phyloP scores from a whole-genome alignment of 176 grass and related monocot species.

The Elymus sibiricus region DNA sequence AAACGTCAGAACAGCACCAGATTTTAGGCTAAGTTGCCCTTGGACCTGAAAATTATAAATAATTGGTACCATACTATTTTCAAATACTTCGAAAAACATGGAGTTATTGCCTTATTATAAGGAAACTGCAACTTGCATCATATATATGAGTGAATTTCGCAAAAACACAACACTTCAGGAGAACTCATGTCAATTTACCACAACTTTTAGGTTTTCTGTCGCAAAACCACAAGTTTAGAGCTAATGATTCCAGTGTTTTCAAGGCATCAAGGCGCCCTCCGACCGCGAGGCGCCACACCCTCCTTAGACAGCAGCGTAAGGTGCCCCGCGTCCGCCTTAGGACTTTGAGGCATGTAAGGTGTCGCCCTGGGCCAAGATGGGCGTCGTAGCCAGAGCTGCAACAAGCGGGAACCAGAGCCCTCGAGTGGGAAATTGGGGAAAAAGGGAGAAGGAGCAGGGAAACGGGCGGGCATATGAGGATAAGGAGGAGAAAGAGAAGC shows the following conservation, averaged over 20 bases:
- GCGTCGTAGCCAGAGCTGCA: neutral
- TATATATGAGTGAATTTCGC: neutral
- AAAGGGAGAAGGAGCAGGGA: no score
- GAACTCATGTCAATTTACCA: neutral
- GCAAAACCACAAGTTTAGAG: neutral
- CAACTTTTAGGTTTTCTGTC: neutral
- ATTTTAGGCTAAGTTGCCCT: conserved; percentile 88
- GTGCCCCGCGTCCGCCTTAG: no score
- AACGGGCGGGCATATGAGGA: no score
- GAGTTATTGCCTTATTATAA: conserved; percentile 9
- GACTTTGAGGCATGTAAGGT: neutral
- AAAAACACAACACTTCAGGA: neutral
- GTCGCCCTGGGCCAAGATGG: neutral
- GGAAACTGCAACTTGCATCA: neutral
- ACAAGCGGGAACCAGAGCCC: neutral
- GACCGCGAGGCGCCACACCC: neutral
- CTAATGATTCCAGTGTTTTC: neutral
- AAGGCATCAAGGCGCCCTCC: neutral
- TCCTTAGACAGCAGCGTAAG: neutral
- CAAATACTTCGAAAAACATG: conserved; percentile 10
- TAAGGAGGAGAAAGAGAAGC: neutral
- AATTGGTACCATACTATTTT: conserved; percentile 5
- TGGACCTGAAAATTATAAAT: conserved; percentile 77
- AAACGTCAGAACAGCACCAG: conserved; percentile 81
- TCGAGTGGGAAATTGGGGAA: neutral